phyloP scores from a whole-genome alignment of 2,329 filamentous ascomycete genomes.

The Fusarium begoniae region DNA sequence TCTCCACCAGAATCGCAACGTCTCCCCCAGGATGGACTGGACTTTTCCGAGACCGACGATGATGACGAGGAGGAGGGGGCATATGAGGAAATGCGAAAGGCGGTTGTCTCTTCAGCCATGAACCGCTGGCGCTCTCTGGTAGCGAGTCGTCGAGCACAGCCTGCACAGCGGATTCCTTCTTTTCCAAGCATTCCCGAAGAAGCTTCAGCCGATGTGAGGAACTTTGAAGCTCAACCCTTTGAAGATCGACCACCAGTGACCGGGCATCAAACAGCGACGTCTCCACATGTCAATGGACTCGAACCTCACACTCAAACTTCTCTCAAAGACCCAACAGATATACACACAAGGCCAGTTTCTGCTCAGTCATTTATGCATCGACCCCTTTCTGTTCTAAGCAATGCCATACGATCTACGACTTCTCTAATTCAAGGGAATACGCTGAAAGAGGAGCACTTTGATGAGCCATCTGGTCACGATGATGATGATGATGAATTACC shows the following conservation, averaged over 20 bases:
- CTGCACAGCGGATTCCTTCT: constrained; percentile 17
- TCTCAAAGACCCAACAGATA: constrained; percentile 7
- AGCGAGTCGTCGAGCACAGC: constrained; percentile 17
- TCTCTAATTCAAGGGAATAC: constrained; percentile 4
- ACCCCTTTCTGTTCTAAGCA: constrained; percentile 10
- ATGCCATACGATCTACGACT: constrained; percentile 13
- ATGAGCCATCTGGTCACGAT: not conserved
- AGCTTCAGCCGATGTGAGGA: constrained; percentile 15
- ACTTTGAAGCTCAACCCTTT: constrained; percentile 20
- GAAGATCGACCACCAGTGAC: constrained; percentile 8
- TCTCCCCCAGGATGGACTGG: constrained; percentile 5
- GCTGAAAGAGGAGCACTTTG: not conserved
- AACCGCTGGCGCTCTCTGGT: constrained; percentile 39
- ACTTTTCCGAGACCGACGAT: constrained; percentile 10
- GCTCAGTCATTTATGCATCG: constrained; percentile 19
- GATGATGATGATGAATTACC: not conserved
- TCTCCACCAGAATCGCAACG: not conserved
- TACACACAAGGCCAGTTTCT: not conserved
- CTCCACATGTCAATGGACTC: constrained; percentile 16
- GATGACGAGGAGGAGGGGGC: constrained; percentile 24
- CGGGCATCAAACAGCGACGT: not conserved
- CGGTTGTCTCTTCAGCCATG: constrained; percentile 36
- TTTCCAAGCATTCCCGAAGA: constrained; percentile 26
- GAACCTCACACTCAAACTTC: constrained; percentile 1
- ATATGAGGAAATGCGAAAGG: constrained; percentile 28